These are phyloP conservation scores for Neoboletus subvelutipes DNA, from an alignment of 768 basidiomycete species.

Conservation along the genomic window DNA sequence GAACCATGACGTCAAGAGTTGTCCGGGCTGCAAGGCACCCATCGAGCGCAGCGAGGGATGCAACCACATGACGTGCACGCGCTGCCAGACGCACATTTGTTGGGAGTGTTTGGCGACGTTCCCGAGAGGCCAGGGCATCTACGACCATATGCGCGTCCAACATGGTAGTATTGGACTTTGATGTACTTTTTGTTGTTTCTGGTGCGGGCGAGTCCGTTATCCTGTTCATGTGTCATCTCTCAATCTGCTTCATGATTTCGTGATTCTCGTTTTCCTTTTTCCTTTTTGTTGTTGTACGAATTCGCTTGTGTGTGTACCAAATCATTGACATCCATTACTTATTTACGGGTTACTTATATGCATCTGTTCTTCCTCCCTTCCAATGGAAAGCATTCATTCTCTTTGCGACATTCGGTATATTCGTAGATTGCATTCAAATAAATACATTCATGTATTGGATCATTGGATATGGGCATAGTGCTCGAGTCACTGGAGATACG, in stretches of 20 bases:
- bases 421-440: constrained; percentile 17
- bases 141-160: constrained; percentile 66
- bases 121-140: constrained; percentile 65
- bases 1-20: constrained; percentile 66
- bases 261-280: not conserved
- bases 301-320: not conserved
- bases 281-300: constrained; percentile 17
- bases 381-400: not conserved
- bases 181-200: not conserved
- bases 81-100: constrained; percentile 75
- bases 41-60: constrained; percentile 78
- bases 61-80: constrained; percentile 79
- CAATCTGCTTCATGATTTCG: constrained; percentile 4
- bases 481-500: constrained; percentile 27
- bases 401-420: not conserved
- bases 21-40: constrained; percentile 66
- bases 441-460: constrained; percentile 12
- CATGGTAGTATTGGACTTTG: constrained; percentile 65
- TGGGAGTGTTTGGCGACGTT: constrained; percentile 80
- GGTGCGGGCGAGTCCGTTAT: not conserved
- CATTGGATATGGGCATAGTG: not conserved
- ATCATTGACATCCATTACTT: constrained; percentile 9
- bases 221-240: not conserved
- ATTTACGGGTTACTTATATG: constrained; percentile 27
- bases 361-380: not conserved